Base-by-base conservation (phyloP, 1,284 basidiomycete species). In the Ceratobasidium sp. region DNA sequence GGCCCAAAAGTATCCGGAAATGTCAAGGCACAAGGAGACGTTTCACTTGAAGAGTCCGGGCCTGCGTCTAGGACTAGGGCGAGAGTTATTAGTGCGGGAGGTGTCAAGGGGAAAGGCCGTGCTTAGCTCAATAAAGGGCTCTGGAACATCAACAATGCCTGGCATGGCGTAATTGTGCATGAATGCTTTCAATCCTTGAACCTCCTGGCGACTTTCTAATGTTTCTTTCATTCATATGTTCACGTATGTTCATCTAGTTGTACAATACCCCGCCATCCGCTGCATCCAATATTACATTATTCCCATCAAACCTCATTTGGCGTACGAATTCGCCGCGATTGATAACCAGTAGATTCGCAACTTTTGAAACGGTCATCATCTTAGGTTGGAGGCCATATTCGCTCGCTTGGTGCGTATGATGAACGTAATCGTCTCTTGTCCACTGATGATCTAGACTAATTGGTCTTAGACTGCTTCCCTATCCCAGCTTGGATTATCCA, bases 41-140 rank as follows among this genome's bases (percentile, higher is more conserved):
- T 12, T 2, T 28, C 18, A 50, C 52, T 39, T n/a, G 32, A 52
- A 23, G 60, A 55, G 50, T 52, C 41, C 45, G 64, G 64, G 3
- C 64, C 64, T 4, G 64, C 64, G 6, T 55, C 52, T 9, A 43
- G 64, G 52, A 69, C 64, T 4, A 69, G 64, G 64, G 64, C 64
- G 34, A 52, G 52, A 9, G 36, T 57, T 14, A 57, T 26, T 45
- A 52, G 36, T 18, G 52, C 34, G 21, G 28, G n/a, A 12, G 21
- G 4, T 32, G 36, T n/a, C n/a, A 65, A 65, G 21, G 48, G 52
- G 23, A 69, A 69, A 23, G 39, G 50, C 14, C 64, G 64, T 1
- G 52, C 36, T 26, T 57, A 57, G 26, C 36, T 41, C 18, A 69
- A 26, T 3, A 8, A 39, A 59, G 10, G 14, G 3, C 6, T 4